Evolutionary conservation across 805 yeast genomes (phyloP).

Genomic region (Saccharomyces mikatae): DNA sequence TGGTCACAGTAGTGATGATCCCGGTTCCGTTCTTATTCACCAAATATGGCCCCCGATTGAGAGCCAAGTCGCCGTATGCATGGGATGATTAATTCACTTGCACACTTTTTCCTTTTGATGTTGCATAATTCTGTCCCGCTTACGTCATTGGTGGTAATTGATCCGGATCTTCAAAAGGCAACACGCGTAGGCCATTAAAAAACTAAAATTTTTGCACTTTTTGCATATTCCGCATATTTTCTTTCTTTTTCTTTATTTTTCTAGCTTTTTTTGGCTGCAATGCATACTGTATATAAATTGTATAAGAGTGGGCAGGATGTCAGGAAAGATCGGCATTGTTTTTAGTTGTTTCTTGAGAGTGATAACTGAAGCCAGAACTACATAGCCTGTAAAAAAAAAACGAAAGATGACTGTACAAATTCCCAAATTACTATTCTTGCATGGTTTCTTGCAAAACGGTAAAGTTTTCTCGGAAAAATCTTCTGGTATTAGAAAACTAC

Average conservation of each 20-base stretch:
- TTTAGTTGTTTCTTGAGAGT: neutral
- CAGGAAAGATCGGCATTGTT: neutral
- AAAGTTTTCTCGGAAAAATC: slow-evolving; percentile 80
- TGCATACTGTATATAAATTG: neutral
- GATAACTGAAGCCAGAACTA: neutral
- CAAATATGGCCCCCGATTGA: slow-evolving; percentile 37
- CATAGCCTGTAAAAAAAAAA: neutral
- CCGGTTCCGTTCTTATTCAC: slow-evolving; percentile 51
- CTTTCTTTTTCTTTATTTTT: neutral
- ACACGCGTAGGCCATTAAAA: neutral
- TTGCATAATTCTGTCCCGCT: neutral
- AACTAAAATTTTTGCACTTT: neutral
- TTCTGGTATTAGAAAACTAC: slow-evolving; percentile 74
- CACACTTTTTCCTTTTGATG: neutral
- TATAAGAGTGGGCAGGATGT: neutral
- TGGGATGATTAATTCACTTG: slow-evolving; percentile 27
- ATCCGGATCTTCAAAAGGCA: neutral
- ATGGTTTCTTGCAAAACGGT: slow-evolving; percentile 85
- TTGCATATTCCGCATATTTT: neutral
- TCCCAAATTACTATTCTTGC: slow-evolving; percentile 68
- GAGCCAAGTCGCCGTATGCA: slow-evolving; percentile 41
- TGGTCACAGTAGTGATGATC: slow-evolving; percentile 41
- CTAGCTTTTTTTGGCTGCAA: neutral
- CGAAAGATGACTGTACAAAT: slow-evolving; percentile 15
- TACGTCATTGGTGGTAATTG: neutral